Base-by-base conservation (phyloP, 2,329 filamentous ascomycete species). In the Diaporthe vaccinii region DNA sequence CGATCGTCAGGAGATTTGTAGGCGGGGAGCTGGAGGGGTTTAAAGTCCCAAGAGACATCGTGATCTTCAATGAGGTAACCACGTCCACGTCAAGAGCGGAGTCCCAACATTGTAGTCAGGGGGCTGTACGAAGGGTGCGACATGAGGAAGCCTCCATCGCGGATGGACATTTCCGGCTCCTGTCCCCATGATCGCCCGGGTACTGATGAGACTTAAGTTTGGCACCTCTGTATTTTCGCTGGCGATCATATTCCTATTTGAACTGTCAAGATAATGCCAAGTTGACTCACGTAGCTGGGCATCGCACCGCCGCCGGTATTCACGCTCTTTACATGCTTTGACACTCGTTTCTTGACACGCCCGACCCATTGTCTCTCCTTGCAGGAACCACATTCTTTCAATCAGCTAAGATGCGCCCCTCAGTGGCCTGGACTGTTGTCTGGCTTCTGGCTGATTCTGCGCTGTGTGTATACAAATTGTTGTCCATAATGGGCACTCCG, bases 291-390 rank as follows among this genome's bases (percentile, higher is more conserved):
- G 22, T 20, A 51, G 28, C 31, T 53, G 62, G 39, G 31, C 34
- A 67, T n/a, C 44, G 36, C n/a, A 14, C 17, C 44, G 46, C 31
- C 62, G 34, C 28, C 46, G 62, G 31, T 46, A 68, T 28, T 39
- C 34, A 68, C 62, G 36, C 62, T 68, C 62, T 68, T 68, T 68
- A 53, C 62, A 68, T 68, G 44, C 14, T 68, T 68, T 68, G 62
- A 68, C 62, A 68, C 17, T 68, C 44, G 22, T 68, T 68, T 51
- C 62, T 68, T 25, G 31, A 36, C 22, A 25, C 62, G 62, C 31
- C 62, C 62, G 62, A 53, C 44, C 62, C 62, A 51, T 53, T 51
- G 62, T 68, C 62, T 51, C 46, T 68, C 62, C 28, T 68, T 68
- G 4, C 17, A 36, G 31, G 44, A 68, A 68, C 17, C 25, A 34